A percentile compares a stretch with the other conserved stretches of the same genome.
Conservation (phyloP, 352 stramenopile genomes). For the Pythium sp. region DNA sequence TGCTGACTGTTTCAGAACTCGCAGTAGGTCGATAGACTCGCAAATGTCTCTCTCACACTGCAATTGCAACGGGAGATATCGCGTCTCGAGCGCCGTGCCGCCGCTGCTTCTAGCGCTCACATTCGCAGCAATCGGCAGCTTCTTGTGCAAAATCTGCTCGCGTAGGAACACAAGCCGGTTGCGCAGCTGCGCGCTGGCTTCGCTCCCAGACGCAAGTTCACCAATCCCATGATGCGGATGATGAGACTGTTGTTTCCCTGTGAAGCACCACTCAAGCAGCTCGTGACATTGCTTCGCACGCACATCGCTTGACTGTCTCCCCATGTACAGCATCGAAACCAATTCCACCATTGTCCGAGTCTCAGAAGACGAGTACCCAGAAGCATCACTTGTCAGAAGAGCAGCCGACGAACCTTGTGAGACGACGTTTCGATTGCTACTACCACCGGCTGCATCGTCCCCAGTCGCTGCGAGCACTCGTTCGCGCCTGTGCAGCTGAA, state of each 20-base stretch:
- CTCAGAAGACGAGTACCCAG: conserved; percentile 3
- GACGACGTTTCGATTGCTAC: conserved; percentile 6
- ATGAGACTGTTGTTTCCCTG: background rate
- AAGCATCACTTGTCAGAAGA: conserved; percentile 1
- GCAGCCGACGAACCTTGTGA: background rate
- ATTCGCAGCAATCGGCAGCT: conserved; percentile 13
- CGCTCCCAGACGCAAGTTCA: background rate
- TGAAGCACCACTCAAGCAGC: conserved; percentile 34
- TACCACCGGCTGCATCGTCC: conserved; percentile 4
- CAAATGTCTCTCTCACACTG: conserved; percentile 6
- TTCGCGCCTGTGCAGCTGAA: conserved; percentile 32
- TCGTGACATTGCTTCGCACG: conserved; percentile 30
- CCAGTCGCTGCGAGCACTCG: conserved; percentile 24
- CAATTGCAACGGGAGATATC: conserved; percentile 8
- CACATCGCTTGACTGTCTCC: conserved; percentile 20
- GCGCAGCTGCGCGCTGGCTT: conserved; percentile 4
- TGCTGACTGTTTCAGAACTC: background rate
- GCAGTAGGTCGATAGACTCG: background rate
- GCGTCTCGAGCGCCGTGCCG: background rate
- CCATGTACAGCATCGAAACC: conserved; percentile 32
- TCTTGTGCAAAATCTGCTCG: conserved; percentile 16
- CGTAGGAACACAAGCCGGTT: conserved; percentile 23
- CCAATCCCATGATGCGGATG: conserved; percentile 1
- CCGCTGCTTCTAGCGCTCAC: background rate
- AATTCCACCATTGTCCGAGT: conserved; percentile 25